phyloP scores from a whole-genome alignment of 1,284 basidiomycete species.

The Pseudozyma sp. region DNA sequence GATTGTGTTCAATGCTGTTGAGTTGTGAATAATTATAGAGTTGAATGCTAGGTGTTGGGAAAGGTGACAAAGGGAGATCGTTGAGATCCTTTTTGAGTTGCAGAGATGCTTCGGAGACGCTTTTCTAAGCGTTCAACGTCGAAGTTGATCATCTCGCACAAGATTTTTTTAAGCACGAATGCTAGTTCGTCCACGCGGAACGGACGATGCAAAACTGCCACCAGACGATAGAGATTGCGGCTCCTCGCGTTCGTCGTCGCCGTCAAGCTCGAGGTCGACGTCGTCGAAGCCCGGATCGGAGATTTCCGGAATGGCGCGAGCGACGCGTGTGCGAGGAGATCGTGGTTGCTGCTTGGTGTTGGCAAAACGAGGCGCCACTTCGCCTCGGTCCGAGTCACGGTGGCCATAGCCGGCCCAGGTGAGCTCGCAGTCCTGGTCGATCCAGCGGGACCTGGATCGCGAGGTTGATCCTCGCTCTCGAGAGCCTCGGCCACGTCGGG shows the following conservation, averaged over 20 bases:
- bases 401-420: conserved; percentile 51
- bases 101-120: conserved; percentile 24
- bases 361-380: conserved; percentile 4
- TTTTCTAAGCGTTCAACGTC: conserved; percentile 14
- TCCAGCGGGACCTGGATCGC: conserved; percentile 30
- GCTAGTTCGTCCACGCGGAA: conserved; percentile 18
- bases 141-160: conserved; percentile 2
- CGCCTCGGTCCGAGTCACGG: conserved; percentile 28
- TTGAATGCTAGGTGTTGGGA: conserved; percentile 11
- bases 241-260: conserved; percentile 44
- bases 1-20: too few relatives aligned
- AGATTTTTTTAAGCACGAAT: conserved; percentile 18
- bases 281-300: conserved; percentile 56
- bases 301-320: conserved; percentile 20
- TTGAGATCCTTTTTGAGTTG: conserved; percentile 27
- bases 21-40: conserved; percentile 7
- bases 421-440: conserved; percentile 40
- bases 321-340: conserved; percentile 11
- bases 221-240: conserved; percentile 31
- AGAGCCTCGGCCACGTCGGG: conserved; percentile 34
- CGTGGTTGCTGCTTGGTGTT: conserved; percentile 3
- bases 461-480: conserved; percentile 38
- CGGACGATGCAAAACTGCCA: conserved; percentile 26
- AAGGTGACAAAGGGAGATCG: conserved; percentile 10
- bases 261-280: conserved; percentile 57